Evolutionary conservation across 1,139 yeast genomes (phyloP).

Genomic region (Neolecta irregularis): DNA sequence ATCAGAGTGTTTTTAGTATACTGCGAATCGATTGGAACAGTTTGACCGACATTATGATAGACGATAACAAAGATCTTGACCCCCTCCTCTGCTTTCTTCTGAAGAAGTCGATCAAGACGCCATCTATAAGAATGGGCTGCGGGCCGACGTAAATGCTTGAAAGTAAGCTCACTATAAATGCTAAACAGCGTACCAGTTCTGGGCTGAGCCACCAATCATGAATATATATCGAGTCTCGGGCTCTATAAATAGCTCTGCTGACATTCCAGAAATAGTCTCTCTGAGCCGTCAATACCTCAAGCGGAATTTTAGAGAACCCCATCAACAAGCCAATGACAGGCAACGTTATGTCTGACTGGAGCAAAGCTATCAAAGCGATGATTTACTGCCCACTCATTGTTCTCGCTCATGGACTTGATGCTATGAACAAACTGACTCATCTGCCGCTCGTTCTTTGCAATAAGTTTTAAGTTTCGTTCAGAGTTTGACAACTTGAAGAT

Average conservation of each 20-base stretch:
- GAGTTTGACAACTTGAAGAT: constrained; percentile 42
- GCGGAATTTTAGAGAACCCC: constrained; percentile 28
- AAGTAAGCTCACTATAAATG: not conserved
- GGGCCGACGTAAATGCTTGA: constrained; percentile 65
- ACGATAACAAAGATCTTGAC: constrained; percentile 84
- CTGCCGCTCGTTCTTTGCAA: constrained; percentile 58
- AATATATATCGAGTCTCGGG: constrained; percentile 81
- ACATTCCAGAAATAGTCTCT: constrained; percentile 95
- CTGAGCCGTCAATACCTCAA: constrained; percentile 4
- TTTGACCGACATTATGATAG: constrained; percentile 88
- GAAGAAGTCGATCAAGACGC: constrained; percentile 76
- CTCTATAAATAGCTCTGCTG: constrained; percentile 82
- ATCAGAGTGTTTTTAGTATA: constrained; percentile 89
- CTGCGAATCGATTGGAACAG: constrained; percentile 83
- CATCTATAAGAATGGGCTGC: constrained; percentile 90
- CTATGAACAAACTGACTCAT: constrained; percentile 66
- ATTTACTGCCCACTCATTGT: constrained; percentile 53
- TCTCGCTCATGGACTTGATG: constrained; percentile 49
- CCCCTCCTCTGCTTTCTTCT: constrained; percentile 85
- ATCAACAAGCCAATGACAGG: constrained; percentile 95
- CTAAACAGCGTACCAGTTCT: constrained; percentile 32
- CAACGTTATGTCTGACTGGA: constrained; percentile 69
- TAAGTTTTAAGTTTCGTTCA: constrained; percentile 61
- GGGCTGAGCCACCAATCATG: constrained; percentile 99
- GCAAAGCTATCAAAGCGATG: constrained; percentile 85